Evolutionary conservation across 345 rosid species (phyloP).

Genomic region (Sonneratia alba): DNA sequence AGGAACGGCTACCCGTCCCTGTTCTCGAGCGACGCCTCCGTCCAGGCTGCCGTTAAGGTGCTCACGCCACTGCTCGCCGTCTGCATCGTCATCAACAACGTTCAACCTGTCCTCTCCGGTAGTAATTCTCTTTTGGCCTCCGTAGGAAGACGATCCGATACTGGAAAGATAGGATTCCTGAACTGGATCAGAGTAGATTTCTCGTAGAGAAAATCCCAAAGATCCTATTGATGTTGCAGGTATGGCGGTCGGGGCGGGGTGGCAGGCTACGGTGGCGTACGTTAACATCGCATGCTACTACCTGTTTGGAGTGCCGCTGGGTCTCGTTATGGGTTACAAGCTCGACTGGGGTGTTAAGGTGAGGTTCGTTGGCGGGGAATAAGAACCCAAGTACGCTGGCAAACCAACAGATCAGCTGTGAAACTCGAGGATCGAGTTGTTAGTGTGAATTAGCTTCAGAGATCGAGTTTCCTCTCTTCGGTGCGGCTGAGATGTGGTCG

Average conservation of each 20-base stretch:
- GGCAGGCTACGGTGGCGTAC: slow-evolving; percentile 59
- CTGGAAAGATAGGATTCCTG: no score
- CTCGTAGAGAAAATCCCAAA: background rate
- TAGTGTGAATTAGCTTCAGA: no score
- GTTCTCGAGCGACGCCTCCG: slow-evolving; percentile 45
- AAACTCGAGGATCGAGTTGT: no score
- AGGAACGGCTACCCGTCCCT: slow-evolving; percentile 44
- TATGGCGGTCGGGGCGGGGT: slow-evolving; percentile 29
- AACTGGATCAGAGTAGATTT: no score
- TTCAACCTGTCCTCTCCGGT: slow-evolving; percentile 93
- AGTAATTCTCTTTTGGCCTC: background rate
- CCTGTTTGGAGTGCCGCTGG: slow-evolving; percentile 46
- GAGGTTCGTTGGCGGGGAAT: background rate
- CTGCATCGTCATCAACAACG: slow-evolving; percentile 56
- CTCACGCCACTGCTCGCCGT: slow-evolving; percentile 66
- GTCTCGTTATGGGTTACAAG: slow-evolving; percentile 49
- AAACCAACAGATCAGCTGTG: no score
- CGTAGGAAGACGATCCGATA: no score
- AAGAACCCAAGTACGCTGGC: no score
- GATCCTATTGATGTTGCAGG: background rate
- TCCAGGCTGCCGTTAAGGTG: slow-evolving; percentile 34
- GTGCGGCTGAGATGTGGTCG: no score
- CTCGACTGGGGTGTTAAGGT: slow-evolving; percentile 40
- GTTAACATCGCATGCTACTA: slow-evolving; percentile 61
- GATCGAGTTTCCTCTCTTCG: no score